These are phyloP conservation scores for Mitragyna speciosa DNA, from an alignment of 257 asterid genomes.

Conservation along the genomic window DNA sequence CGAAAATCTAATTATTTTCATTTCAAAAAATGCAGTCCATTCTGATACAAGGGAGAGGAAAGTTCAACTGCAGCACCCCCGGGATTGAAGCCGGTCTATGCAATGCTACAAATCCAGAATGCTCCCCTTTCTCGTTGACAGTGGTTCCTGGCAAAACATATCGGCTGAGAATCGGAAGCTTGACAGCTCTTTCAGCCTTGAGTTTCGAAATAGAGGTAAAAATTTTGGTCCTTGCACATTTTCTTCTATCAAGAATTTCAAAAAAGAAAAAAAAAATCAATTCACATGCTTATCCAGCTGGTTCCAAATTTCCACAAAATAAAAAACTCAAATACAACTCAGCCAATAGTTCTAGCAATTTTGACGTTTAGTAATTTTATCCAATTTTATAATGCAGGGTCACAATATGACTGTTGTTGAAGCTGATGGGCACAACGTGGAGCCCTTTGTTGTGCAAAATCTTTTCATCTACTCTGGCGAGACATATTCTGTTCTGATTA, in stretches of 20 bases:
- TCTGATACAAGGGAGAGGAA: slow-evolving; percentile 84
- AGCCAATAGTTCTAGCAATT: too few species aligned
- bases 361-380: too few species aligned
- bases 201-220: slow-evolving; percentile 75
- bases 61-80: slow-evolving; percentile 56
- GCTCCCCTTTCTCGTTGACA: slow-evolving; percentile 55
- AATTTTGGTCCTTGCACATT: not conserved
- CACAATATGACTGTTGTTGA: slow-evolving; percentile 90
- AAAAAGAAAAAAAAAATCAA: not conserved
- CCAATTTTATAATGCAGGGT: slow-evolving; percentile 32
- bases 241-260: not conserved
- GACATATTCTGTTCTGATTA: slow-evolving; percentile 73
- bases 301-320: not conserved
- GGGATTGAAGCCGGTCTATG: slow-evolving; percentile 41
- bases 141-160: slow-evolving; percentile 74
- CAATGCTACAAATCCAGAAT: slow-evolving; percentile 67
- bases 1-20: too few species aligned
- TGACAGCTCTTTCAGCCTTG: slow-evolving; percentile 74
- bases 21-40: slow-evolving; percentile 54
- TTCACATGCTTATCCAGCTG: slow-evolving; percentile 16
- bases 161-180: slow-evolving; percentile 76
- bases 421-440: slow-evolving; percentile 86
- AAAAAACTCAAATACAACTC: not conserved
- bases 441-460: slow-evolving; percentile 71
- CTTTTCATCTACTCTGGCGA: slow-evolving; percentile 84